Evolutionary conservation across 345 rosid species (phyloP).

Genomic region (Lagerstroemia speciosa): DNA sequence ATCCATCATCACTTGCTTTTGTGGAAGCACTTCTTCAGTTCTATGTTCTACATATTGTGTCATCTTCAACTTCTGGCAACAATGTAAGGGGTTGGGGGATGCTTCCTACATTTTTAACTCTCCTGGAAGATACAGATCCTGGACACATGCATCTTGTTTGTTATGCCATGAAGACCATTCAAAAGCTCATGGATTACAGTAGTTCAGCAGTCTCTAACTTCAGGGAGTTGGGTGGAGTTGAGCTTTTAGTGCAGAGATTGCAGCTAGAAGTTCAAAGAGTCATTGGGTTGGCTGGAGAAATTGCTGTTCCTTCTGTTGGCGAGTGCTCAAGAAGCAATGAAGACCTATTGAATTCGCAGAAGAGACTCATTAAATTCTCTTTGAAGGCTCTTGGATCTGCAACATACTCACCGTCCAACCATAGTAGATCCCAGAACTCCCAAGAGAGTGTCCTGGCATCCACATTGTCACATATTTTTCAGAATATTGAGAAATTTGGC

Average conservation of each 20-base stretch:
- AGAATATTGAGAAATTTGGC: conserved; percentile 73
- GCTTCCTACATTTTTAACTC: conserved; percentile 91
- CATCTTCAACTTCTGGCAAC: conserved; percentile 89
- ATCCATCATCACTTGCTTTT: conserved; percentile 81
- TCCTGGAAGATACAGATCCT: conserved; percentile 78
- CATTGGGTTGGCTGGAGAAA: conserved; percentile 41
- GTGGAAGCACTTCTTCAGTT: conserved; percentile 93
- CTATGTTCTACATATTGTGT: conserved; percentile 89
- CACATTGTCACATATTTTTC: conserved; percentile 65
- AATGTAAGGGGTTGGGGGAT: conserved; percentile 91
- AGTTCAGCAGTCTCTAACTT: conserved; percentile 82
- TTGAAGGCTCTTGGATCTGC: conserved; percentile 96
- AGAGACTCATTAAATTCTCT: conserved; percentile 88
- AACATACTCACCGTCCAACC: conserved; percentile 67
- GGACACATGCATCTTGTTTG: conserved; percentile 81
- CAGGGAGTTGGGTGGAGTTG: conserved; percentile 87
- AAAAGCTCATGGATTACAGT: conserved; percentile 93
- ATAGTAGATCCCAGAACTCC: conserved; percentile 53
- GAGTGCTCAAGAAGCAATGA: conserved; percentile 52
- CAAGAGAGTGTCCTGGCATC: conserved; percentile 69
- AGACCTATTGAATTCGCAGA: conserved; percentile 54
- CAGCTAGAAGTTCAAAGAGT: conserved; percentile 74
- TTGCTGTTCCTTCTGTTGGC: conserved; percentile 43
- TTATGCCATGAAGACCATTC: conserved; percentile 83
- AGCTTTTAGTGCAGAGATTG: conserved; percentile 82